Evolutionary conservation across 108 stramenopile genomes (phyloP).

Genomic region (Skeletonema marinoi): DNA sequence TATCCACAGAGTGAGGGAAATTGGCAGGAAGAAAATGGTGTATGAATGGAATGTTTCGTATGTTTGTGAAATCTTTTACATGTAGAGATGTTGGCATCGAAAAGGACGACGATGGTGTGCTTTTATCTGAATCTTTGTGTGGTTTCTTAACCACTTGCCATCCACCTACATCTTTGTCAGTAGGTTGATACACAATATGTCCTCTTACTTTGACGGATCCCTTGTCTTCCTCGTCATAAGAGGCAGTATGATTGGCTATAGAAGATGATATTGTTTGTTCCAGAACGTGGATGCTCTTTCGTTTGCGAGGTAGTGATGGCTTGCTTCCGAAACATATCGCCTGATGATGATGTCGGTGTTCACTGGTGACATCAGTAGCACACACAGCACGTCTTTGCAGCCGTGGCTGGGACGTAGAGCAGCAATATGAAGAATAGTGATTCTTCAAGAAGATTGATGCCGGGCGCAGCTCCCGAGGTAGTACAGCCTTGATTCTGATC

Average conservation of each 20-base stretch:
- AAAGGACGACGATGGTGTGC: conserved; percentile 3
- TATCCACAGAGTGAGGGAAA: conserved; percentile 77
- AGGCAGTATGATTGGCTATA: conserved; percentile 10
- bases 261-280: conserved; percentile 30
- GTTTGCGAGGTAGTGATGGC: conserved; percentile 5
- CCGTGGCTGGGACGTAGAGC: background rate
- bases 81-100: background rate
- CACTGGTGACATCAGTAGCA: background rate
- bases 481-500: background rate
- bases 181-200: conserved; percentile 14
- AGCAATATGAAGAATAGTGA: background rate
- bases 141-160: conserved; percentile 26
- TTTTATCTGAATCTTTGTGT: background rate
- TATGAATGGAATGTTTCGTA: conserved; percentile 39
- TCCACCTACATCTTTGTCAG: background rate
- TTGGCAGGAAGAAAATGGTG: conserved; percentile 79
- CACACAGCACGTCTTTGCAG: background rate
- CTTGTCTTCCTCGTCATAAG: conserved; percentile 4
- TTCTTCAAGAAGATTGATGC: background rate
- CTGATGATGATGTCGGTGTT: background rate
- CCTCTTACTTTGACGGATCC: conserved; percentile 3
- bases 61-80: conserved; percentile 11
- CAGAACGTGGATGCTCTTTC: conserved; percentile 12
- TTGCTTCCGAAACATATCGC: background rate
- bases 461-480: background rate